Percentiles rank a stretch among this genome's conserved stretches.
These are phyloP conservation scores for Turritis glabra DNA, from an alignment of 345 rosid genomes.

Conservation along the genomic window DNA sequence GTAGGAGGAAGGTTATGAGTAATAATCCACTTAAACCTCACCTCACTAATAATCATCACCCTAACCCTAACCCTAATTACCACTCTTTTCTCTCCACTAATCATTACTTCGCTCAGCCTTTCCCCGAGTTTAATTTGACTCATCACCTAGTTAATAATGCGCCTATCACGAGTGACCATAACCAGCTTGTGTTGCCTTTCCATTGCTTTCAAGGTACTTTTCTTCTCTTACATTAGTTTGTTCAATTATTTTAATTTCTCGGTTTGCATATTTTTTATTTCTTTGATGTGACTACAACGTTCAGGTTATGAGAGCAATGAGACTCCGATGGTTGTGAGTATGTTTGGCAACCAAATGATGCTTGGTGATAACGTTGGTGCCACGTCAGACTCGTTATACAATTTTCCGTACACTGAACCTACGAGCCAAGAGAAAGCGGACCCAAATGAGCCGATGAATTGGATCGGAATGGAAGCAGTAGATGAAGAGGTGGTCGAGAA, in stretches of 20 bases:
- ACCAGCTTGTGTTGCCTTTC: conserved; percentile 34
- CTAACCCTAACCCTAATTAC: conserved; percentile 33
- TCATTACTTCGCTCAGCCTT: conserved; percentile 33
- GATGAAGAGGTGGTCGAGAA: conserved; percentile 19
- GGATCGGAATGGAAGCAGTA: conserved; percentile 15
- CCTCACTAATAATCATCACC: conserved; percentile 16
- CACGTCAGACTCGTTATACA: conserved; percentile 19
- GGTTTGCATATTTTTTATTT: background rate
- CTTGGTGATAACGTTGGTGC: conserved; percentile 22
- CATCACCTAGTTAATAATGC: conserved; percentile 18
- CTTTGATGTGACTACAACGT: background rate
- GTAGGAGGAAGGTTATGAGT: conserved; percentile 60
- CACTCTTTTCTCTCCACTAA: conserved; percentile 33
- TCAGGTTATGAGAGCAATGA: conserved; percentile 35
- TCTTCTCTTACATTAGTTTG: background rate
- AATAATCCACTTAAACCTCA: conserved; percentile 20
- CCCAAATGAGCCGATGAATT: conserved; percentile 9
- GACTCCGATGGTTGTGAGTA: conserved; percentile 11
- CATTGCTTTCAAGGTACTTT: conserved; percentile 39
- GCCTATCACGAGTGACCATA: conserved; percentile 14
- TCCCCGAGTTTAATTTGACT: conserved; percentile 28
- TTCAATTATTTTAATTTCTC: background rate
- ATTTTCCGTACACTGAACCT: background rate
- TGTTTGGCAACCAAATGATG: conserved; percentile 36
- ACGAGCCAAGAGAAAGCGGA: conserved; percentile 19